Base-by-base conservation (phyloP, 208 protist species). In the Trypanosoma boissoni region DNA sequence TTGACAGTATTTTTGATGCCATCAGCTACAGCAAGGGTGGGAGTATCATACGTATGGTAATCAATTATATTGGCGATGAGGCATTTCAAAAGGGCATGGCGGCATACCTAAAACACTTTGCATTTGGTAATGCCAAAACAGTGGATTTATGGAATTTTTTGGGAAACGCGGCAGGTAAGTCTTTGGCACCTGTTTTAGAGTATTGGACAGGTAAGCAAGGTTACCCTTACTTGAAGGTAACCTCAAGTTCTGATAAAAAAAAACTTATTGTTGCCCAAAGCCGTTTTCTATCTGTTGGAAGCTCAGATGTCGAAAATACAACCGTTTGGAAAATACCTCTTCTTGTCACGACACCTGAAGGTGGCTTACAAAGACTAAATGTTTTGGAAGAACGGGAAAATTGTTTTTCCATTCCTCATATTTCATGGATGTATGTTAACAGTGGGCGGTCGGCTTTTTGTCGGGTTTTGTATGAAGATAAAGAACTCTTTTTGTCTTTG, bases 1-100 rank as follows among this genome's bases (percentile, higher is more conserved):
- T 97, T 56, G 85, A 98, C 51, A 80, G 93, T 52, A 95, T 97
- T 59, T 97, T 97, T 69, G 93, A 97, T 76, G 86, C 74, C 27
- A 97, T 97, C 64, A 86, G 76, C 58, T 97, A 97, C 73, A 79
- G 66, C 20, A 96, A 96, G 61, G 94, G 91, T 36, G 74, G 72
- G 28, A 78, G 78, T 65, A 61, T 97, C 18, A 54, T 98, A 8
- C 78, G 83, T 57, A 97, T 98, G 95, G 64, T 83, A 14, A 69
- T 78, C 42, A 78, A 84, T 46, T 92, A 83, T 58, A 78, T 98
- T 57, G 89, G 92, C 54, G 67, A 78, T 50, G 79, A 69, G 20
- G 78, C 70, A 12, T 96, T 98, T 51, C 77, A 82, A 58, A 62
- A 75, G 32, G 90, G 81, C 9, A 64, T 97, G 23, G 41, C 54